Evolutionary conservation across 805 yeast species (phyloP), one percentile per base, ranked within the genome.

Genomic region (Ogataea saltuana): DNA sequence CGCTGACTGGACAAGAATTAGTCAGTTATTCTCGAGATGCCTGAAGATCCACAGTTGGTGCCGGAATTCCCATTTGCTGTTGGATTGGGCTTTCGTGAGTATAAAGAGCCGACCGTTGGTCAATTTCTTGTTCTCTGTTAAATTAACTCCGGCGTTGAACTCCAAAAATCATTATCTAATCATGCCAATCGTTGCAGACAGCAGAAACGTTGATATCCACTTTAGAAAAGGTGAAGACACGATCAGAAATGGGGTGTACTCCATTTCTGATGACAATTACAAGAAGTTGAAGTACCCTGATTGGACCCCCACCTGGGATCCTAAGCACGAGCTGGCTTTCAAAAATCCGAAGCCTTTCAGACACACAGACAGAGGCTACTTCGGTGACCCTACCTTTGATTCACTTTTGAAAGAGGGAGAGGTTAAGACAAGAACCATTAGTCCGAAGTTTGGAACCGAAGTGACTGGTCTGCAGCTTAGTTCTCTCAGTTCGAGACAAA

Each of bases 361-460:
- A 56, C 75, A 69, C 56, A 61, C 61, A 23, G 90, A 84, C 54
- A 80, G 82, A n/a, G 89, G 83, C n/a, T 61, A 68, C 21, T 68
- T 74, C 42, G 89, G 84, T n/a, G 84, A 83, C 57, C 75, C 80
- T n/a, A 48, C 61, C 2, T 71, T 78, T 41, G 69, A 72, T 18
- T 74, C 71, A 53, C 68, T 83, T 44, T 74, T 81, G 41, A 54
- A 55, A 3, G 51, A 45, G 2, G 46, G 48, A 42, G 48, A 61
- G 25, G 60, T 62, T 17, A 54, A 53, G 18, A 46, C 59, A 19
- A 58, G 59, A 35, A 75, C 74, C 49, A 60, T 85, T 28, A 78
- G 87, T 1, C 91, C 93, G 22, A 83, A 78, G 56, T 69, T 86
- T 40, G 95, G 93, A 16, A 68, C 81, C 15, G 87, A 80, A 49